Base-by-base conservation (phyloP, 371 early-diverging fungal genomes). In the Vairimorpha ceranae region DNA sequence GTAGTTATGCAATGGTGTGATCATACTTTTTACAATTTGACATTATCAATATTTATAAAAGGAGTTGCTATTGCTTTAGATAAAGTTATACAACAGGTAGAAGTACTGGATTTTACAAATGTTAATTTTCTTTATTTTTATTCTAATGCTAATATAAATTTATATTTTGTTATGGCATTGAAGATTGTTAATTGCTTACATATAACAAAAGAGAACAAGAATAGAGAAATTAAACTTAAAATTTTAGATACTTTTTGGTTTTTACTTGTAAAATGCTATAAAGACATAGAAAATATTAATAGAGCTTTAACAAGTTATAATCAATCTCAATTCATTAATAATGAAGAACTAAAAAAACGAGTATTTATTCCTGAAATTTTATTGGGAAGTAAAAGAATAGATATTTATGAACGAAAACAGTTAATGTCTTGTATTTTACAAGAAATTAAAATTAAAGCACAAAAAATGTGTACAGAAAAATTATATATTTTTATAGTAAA, bases 11-110 rank as follows among this genome's bases (percentile, higher is more conserved):
- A 27, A 21, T 69, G 56, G 23, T 69, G 38, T 43, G 69, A 69
- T 35, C 32, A 69, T 10, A 43, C 21, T 17, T 59, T 69, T 38
- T 59, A 59, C 29, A n/a, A 58, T 38, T 25, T 27, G 17, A 43
- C 60, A 14, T 52, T 33, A 30, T 30, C 52, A 33, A 59, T 41
- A 6, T 45, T 41, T 29, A 69, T 69, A 29, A 69, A 69, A 33
- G 41, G 60, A 29, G 32, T 69, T 25, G 69, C 69, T 12, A 59
- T 69, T 32, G 19, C 59, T 0, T 3, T 69, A 25, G 69, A 69
- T 33, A 69, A 59, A 19, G 45, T 60, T 10, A 54, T 52, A 17
- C 33, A 30, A 30, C 59, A 69, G 32, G 45, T 69, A 8, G 15
- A 36, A 6, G n/a, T 33, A 43, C 15, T 10, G 1, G 36, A 38